These are phyloP conservation scores for Saururus chinensis DNA, from an alignment of 164 flowering plant species.

Conservation along the genomic window DNA sequence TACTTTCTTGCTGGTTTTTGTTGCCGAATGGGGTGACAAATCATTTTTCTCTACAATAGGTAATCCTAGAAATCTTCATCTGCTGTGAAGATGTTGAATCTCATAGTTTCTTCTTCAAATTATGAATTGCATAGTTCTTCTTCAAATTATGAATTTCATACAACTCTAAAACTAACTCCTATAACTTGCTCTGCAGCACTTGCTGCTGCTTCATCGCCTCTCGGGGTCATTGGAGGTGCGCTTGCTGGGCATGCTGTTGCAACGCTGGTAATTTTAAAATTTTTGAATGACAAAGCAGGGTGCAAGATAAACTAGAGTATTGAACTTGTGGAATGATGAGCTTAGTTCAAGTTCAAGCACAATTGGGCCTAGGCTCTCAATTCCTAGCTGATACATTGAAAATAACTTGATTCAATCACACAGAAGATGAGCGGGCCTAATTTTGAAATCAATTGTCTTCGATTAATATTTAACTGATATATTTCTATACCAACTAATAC, in stretches of 20 bases:
- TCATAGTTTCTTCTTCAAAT: background rate
- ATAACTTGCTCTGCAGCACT: conserved; percentile 44
- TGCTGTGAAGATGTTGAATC: background rate
- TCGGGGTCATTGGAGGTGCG: conserved; percentile 94
- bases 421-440: background rate
- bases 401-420: background rate
- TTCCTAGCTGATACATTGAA: background rate
- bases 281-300: background rate
- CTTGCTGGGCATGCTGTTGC: conserved; percentile 93
- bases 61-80: conserved; percentile 16
- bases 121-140: background rate
- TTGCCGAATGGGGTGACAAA: conserved; percentile 99
- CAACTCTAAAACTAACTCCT: too few relatives aligned
- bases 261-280: conserved; percentile 53
- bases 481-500: too few relatives aligned
- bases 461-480: too few relatives aligned
- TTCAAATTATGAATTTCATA: too few relatives aligned
- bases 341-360: background rate
- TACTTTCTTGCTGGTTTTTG: conserved; percentile 80
- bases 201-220: conserved; percentile 98
- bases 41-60: conserved; percentile 98
- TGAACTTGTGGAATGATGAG: background rate
- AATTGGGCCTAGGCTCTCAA: background rate
- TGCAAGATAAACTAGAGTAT: background rate
- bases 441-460: too few relatives aligned